Conservation (phyloP, 176 grass and related monocot genomes). For the Juncus effusus region DNA sequence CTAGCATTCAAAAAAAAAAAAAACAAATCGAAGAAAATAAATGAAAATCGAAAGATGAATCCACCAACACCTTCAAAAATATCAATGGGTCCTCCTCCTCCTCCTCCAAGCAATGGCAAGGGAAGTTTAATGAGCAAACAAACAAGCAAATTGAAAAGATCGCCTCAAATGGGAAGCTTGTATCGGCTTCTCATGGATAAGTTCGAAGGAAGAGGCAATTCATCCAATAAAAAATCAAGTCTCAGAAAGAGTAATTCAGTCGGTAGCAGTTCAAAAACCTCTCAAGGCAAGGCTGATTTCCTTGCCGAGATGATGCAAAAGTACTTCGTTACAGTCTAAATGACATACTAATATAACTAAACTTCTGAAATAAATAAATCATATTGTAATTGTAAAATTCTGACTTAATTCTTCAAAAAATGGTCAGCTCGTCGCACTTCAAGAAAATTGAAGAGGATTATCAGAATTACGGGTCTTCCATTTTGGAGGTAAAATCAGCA, state of each 20-base stretch:
- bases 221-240: constrained; percentile 2
- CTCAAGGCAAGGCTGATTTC: background rate
- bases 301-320: constrained; percentile 9
- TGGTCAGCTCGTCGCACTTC: constrained; percentile 6
- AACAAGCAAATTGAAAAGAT: constrained; percentile 20
- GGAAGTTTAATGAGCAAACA: background rate
- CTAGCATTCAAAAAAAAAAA: no score
- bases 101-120: constrained; percentile 10
- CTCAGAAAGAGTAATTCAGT: background rate
- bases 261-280: background rate
- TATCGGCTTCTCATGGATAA: constrained; percentile 14
- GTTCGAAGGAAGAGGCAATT: background rate
- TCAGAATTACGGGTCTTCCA: background rate
- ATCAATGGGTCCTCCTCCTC: background rate
- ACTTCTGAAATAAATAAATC: background rate
- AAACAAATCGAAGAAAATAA: background rate
- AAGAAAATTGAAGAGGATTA: constrained; percentile 20
- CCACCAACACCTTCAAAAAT: constrained; percentile 6
- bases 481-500: constrained; percentile 12
- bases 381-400: background rate
- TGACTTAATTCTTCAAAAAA: background rate
- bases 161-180: constrained; percentile 18
- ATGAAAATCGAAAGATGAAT: background rate
- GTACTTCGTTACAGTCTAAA: background rate
- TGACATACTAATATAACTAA: background rate